Base-by-base conservation (phyloP, 2,329 filamentous ascomycete species). In the Boeremia exigua region DNA sequence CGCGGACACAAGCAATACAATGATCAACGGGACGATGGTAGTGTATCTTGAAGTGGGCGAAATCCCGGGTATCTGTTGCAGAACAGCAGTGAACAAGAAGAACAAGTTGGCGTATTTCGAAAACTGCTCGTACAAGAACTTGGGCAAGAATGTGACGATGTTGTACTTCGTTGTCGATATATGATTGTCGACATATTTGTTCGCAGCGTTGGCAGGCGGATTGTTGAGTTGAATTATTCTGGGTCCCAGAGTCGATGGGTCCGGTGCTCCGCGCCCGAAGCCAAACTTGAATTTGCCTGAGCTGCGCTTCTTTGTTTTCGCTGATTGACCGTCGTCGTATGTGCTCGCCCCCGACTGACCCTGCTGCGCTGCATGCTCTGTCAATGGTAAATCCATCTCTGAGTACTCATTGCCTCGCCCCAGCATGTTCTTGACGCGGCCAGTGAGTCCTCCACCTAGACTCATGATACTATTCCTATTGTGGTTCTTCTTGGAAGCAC, bases 61-160 rank as follows among this genome's bases (percentile, higher is more conserved):
- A 59, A 99, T 88, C 63, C 90, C 88, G 19, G 95, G 95, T 59
- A 99, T 96, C 76, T 99, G 95, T 80, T 99, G 95, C 40, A 99
- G 80, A 36, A 86, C 88, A 14, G 95, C 93, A 33, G 95, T 99
- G 77, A 99, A 98, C 74, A 99, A 85, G 89, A 99, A 99, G 82
- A 99, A 99, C 71, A 99, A 79, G 78, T 99, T 99, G 81, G 95
- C 95, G 77, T 97, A 96, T 81, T 97, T 99, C 59, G 93, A 97
- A 79, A 99, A 99, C 75, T 99, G 95, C 77, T 99, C 95, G 75
- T 94, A 92, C 53, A 99, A 82, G 78, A 99, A 99, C 77, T 99
- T 99, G 46, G 95, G 95, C 15, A 98, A 74, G 76, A 99, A 99
- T 17, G 92, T 96, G 50, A 91, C 83, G 71, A 92, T 69, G 75